A percentile compares a stretch with the other conserved stretches of the same genome.
Conservation (phyloP, 768 basidiomycete genomes). For the Rhizopogon rudus region DNA sequence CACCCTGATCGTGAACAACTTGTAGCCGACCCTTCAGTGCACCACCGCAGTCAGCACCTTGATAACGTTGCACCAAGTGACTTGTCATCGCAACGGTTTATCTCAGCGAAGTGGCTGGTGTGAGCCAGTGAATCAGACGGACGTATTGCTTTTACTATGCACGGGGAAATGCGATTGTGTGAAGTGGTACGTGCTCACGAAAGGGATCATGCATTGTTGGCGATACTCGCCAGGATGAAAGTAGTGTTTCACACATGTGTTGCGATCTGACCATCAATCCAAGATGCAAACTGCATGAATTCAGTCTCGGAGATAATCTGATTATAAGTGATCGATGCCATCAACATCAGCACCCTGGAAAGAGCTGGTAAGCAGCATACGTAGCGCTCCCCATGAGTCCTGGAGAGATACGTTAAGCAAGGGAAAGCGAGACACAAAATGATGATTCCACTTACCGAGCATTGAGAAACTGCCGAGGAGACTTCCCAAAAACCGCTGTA, state of each 20-base stretch:
- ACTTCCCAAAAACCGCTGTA: slow-evolving; percentile 18
- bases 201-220: not conserved
- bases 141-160: not conserved
- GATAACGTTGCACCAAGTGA: too few relatives aligned
- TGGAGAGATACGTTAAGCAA: slow-evolving; percentile 3
- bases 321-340: not conserved
- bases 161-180: not conserved
- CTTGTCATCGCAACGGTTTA: too few relatives aligned
- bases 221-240: not conserved
- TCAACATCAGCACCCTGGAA: slow-evolving; percentile 12
- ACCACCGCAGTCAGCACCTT: too few relatives aligned
- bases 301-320: not conserved
- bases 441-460: slow-evolving; percentile 13
- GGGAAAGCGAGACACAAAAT: not conserved
- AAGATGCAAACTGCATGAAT: not conserved
- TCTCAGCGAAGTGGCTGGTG: too few relatives aligned
- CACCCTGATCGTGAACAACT: too few relatives aligned
- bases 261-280: not conserved
- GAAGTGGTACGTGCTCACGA: not conserved
- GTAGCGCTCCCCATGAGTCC: slow-evolving; percentile 23
- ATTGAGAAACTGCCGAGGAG: slow-evolving; percentile 10
- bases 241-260: not conserved
- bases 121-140: too few relatives aligned
- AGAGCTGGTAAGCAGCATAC: slow-evolving; percentile 23
- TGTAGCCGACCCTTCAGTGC: too few relatives aligned